A percentile compares a stretch with the other conserved stretches of the same genome.
Conservation (phyloP, 164 flowering plant genomes). For the grape (Vitis vinifera) region ASM3070453v1 NC_081806.1:238501-239000, state of each 20-base stretch:
- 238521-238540: slow-evolving; percentile 40
- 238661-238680: slow-evolving; percentile 13
- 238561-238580: slow-evolving; percentile 56
- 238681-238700: not conserved
- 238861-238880: too few relatives aligned
- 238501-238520: slow-evolving; percentile 48
- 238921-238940: too few relatives aligned
- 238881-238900: too few relatives aligned
- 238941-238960: too few relatives aligned
- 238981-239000: too few relatives aligned
- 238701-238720: not conserved
- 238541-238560: slow-evolving; percentile 45
- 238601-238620: slow-evolving; percentile 49
- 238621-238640: slow-evolving; percentile 49
- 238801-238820: too few relatives aligned
- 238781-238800: slow-evolving; percentile 17
- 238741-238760: slow-evolving; percentile 36
- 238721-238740: slow-evolving; percentile 16
- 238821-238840: not conserved
- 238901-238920: too few relatives aligned
- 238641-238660: slow-evolving; percentile 39
- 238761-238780: slow-evolving; percentile 57
- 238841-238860: slow-evolving; percentile 29
- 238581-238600: slow-evolving; percentile 45
- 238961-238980: too few relatives aligned